Conservation (phyloP, 108 stramenopile genomes). For the Mayamaea pseudoterrestris region DNA sequence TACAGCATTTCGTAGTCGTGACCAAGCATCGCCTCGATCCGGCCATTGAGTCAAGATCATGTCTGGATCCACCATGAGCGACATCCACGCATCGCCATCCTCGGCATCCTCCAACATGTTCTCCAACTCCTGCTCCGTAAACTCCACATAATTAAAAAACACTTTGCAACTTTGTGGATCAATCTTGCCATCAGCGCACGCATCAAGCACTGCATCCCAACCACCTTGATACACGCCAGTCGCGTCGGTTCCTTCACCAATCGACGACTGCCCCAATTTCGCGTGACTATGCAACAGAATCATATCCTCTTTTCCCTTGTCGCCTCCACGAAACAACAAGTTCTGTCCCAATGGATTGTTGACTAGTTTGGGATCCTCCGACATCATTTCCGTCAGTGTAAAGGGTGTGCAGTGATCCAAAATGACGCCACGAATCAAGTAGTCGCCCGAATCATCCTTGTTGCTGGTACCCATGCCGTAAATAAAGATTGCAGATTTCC, state of each 20-base stretch:
- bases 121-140: conserved; percentile 60
- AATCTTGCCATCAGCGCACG: conserved; percentile 11
- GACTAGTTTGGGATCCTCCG: not conserved
- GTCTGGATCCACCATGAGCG: conserved; percentile 62
- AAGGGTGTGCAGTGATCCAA: conserved; percentile 80
- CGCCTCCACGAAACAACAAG: conserved; percentile 60
- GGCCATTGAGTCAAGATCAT: conserved; percentile 42
- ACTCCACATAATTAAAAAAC: conserved; percentile 73
- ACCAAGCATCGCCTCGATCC: conserved; percentile 63
- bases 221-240: conserved; percentile 71
- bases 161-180: conserved; percentile 51
- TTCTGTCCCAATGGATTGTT: conserved; percentile 29
- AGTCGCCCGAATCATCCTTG: conserved; percentile 24
- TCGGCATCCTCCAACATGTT: conserved; percentile 39
- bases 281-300: conserved; percentile 48
- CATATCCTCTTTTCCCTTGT: conserved; percentile 42
- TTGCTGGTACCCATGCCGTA: conserved; percentile 66
- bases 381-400: conserved; percentile 64
- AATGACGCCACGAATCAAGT: conserved; percentile 68
- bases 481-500: conserved; percentile 61
- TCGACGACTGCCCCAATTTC: conserved; percentile 21
- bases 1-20: conserved; percentile 39
- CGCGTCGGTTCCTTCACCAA: conserved; percentile 19
- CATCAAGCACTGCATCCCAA: conserved; percentile 30
- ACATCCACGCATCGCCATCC: conserved; percentile 61